Base-by-base conservation (phyloP, 139 green algal genomes). In the Tetraselmis striata region DNA sequence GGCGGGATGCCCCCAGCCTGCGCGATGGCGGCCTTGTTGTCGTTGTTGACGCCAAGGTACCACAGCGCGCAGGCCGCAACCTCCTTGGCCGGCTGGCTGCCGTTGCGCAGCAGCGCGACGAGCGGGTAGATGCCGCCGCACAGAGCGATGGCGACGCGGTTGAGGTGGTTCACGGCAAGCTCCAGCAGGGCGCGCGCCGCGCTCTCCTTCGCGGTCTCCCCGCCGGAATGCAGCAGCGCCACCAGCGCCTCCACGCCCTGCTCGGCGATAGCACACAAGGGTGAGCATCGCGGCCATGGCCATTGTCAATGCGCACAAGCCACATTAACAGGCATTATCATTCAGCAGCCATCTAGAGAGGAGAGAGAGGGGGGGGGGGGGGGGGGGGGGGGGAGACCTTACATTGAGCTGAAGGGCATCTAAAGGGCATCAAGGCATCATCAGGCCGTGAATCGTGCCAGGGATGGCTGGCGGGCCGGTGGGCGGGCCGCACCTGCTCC, bases 11-110 rank as follows among this genome's bases (percentile, higher is more conserved):
- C 83, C 1, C 79, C 83, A 25, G 32, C 59, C 59, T 83, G 79
- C 23, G 83, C 83, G 28, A 87, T 81, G 18, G 83, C 78, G 1
- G 79, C 25, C 67, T 84, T 87, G 79, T 87, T 87, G 30, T 84
- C 75, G 77, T 58, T 85, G 81, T 84, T 84, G 28, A 78, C 31
- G 77, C 81, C 23, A 1, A 84, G 29, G 79, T 84, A 76, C 18
- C 30, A 76, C 28, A 84, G 32, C 5, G 81, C 81, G 29, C 79
- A 67, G 2, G 81, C 81, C 11, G 81, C 81, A 28, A 81, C 80
- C 81, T 84, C 80, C 81, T 84, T 84, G 74, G 25, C 80, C 2
- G 81, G 31, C 79, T 80, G 75, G 30, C 80, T 80, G 27, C 31
- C 81, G 27, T 80, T 77, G 5, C 59, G 67, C 25, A 84, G 81